Conservation (phyloP, 805 yeast genomes). For the Sugiyamaella valdiviana region DNA sequence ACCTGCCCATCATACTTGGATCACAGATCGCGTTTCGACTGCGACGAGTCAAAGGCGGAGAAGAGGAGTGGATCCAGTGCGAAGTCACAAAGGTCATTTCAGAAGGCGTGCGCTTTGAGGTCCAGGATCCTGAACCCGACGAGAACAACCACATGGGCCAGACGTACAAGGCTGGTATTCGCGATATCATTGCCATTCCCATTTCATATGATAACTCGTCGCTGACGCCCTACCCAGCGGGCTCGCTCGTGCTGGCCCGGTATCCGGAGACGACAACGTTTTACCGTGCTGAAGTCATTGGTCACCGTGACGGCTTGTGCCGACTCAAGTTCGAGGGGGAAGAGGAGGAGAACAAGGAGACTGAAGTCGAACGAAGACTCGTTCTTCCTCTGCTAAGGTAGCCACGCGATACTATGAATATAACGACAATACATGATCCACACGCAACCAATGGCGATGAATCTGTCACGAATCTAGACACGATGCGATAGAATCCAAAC, state of each 20-base stretch:
- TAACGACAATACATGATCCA: background rate
- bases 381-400: conserved; percentile 44
- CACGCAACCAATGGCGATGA: no score
- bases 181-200: conserved; percentile 67
- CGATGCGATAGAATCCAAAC: no score
- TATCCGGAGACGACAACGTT: conserved; percentile 98
- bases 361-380: conserved; percentile 78
- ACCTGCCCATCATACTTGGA: conserved; percentile 43
- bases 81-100: conserved; percentile 71
- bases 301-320: conserved; percentile 62
- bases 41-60: conserved; percentile 52
- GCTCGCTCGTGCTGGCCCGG: conserved; percentile 80
- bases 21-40: conserved; percentile 86
- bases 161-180: conserved; percentile 72
- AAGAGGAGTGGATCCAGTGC: conserved; percentile 94
- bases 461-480: no score
- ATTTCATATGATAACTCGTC: conserved; percentile 32
- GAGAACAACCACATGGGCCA: conserved; percentile 86
- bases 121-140: conserved; percentile 97
- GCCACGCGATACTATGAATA: background rate
- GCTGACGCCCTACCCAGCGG: conserved; percentile 54
- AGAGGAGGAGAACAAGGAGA: conserved; percentile 92
- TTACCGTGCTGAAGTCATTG: conserved; percentile 87
- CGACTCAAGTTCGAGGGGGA: conserved; percentile 89
- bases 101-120: conserved; percentile 75